Percentiles rank a stretch among this genome's conserved stretches.
Conservation (phyloP, 768 basidiomycete species). For the Sistotremastrum suecicum region DNA sequence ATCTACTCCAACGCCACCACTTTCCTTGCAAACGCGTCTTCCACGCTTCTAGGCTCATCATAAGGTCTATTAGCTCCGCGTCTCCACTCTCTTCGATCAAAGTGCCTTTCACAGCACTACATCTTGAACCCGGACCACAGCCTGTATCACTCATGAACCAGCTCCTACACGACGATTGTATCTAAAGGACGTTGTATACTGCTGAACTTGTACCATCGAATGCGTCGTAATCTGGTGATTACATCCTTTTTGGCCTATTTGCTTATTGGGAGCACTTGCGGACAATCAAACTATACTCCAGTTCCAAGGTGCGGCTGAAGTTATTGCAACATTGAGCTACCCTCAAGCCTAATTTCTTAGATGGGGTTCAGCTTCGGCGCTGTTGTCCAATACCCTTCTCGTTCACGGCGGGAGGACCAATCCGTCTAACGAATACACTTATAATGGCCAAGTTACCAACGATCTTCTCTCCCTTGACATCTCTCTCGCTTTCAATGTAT, state of each 20-base stretch:
- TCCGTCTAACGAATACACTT: slow-evolving; percentile 49
- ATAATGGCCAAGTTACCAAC: slow-evolving; percentile 58
- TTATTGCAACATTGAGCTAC: background rate
- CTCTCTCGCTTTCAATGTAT: slow-evolving; percentile 38
- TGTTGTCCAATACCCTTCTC: slow-evolving; percentile 45
- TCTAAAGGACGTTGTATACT: too few relatives aligned
- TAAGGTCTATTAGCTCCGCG: too few relatives aligned
- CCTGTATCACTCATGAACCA: too few relatives aligned
- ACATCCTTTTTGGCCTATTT: background rate
- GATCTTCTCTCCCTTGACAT: slow-evolving; percentile 63
- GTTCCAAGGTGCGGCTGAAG: background rate
- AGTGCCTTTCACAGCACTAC: too few relatives aligned
- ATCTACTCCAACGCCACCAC: too few relatives aligned
- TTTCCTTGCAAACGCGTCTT: too few relatives aligned
- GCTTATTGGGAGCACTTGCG: background rate
- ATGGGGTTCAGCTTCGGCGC: slow-evolving; percentile 69
- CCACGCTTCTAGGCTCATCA: too few relatives aligned
- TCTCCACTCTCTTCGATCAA: too few relatives aligned
- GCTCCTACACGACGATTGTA: too few relatives aligned
- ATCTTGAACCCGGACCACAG: too few relatives aligned
- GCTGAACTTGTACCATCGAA: too few relatives aligned
- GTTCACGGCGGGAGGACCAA: slow-evolving; percentile 78
- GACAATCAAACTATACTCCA: background rate
- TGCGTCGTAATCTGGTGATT: too few relatives aligned
- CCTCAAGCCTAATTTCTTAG: slow-evolving; percentile 23